These are phyloP conservation scores for Blastocystis sp. DNA, from an alignment of 352 stramenopile species.

Conservation along the genomic window DNA sequence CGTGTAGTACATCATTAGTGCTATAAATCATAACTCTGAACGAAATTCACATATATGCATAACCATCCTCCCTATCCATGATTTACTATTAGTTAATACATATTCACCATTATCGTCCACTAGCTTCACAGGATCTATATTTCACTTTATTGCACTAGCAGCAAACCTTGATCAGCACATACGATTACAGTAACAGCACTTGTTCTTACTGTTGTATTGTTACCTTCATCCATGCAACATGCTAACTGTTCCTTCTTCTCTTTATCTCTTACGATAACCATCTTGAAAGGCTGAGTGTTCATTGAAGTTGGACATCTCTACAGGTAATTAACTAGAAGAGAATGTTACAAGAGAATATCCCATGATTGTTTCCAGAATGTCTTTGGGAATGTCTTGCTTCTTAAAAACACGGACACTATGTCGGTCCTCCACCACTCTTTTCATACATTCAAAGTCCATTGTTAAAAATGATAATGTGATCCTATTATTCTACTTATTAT, in stretches of 20 bases:
- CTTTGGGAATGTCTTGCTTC: constrained; percentile 12
- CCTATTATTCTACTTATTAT: no score
- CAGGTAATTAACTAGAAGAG: background rate
- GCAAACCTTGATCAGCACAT: constrained; percentile 11
- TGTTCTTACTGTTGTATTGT: constrained; percentile 48
- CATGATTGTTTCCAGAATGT: constrained; percentile 26
- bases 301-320: constrained; percentile 60
- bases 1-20: constrained; percentile 26
- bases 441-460: constrained; percentile 34
- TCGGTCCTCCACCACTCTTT: constrained; percentile 31
- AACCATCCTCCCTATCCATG: background rate
- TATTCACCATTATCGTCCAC: background rate
- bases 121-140: background rate
- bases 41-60: background rate
- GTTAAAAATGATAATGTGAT: background rate
- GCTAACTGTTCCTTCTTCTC: constrained; percentile 55
- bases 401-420: constrained; percentile 48
- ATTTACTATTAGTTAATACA: background rate
- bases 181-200: constrained; percentile 43
- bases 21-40: background rate
- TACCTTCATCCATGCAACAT: constrained; percentile 19
- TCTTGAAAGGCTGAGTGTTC: constrained; percentile 61
- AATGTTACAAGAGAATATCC: constrained; percentile 43
- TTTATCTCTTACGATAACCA: constrained; percentile 34
- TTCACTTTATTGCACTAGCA: background rate